A percentile compares a stretch with the other conserved stretches of the same genome.
Evolutionary conservation across 345 rosid genomes (phyloP).

Genomic region (Melaleuca quinquenervia): DNA sequence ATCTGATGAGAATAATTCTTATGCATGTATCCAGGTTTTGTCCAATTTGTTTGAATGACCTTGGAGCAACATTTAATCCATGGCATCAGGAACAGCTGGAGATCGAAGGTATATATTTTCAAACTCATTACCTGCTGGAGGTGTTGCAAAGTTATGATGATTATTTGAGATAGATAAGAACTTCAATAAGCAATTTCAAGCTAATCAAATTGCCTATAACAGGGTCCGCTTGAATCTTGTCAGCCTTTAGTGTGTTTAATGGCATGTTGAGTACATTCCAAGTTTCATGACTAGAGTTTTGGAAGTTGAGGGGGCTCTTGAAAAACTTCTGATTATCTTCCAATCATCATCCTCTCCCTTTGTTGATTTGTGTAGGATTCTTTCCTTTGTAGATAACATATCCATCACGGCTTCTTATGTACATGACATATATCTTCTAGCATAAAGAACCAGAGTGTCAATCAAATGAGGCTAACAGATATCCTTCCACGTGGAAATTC

Average conservation of each 20-base stretch:
- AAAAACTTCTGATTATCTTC: background rate
- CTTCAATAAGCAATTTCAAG: background rate
- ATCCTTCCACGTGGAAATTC: background rate
- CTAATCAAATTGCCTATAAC: background rate
- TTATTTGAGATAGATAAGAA: background rate
- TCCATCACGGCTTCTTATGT: background rate
- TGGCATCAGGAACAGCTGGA: constrained; percentile 46
- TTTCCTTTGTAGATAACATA: background rate
- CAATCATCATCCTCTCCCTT: background rate
- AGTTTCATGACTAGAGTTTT: background rate
- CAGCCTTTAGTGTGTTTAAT: background rate
- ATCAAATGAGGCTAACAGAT: background rate
- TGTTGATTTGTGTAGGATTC: background rate
- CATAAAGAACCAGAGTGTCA: background rate
- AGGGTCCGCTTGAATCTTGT: background rate
- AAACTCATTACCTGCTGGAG: background rate
- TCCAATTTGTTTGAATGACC: constrained; percentile 35
- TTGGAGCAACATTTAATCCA: constrained; percentile 17
- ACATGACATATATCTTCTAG: background rate
- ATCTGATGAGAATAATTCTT: background rate
- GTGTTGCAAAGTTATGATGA: background rate
- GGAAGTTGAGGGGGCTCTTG: background rate
- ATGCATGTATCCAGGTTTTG: constrained; percentile 9
- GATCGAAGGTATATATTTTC: constrained; percentile 39
- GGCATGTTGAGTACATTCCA: background rate